Percentiles rank a stretch among this genome's conserved stretches.
These are phyloP conservation scores for Pichia manshurica DNA, from an alignment of 805 yeast genomes.

Conservation along the genomic window DNA sequence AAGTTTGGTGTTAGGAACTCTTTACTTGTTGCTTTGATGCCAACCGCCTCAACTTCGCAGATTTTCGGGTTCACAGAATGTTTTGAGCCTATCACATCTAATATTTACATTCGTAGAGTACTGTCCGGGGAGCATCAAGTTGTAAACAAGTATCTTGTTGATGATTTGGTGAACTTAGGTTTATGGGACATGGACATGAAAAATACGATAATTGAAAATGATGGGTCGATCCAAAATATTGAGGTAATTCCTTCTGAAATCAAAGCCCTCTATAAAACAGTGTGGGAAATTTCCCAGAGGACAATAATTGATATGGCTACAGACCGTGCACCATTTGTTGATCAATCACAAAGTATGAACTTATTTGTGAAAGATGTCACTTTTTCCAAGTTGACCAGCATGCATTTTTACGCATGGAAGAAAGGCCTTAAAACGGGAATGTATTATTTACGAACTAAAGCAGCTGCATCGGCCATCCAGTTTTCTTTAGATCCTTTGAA, in stretches of 20 bases:
- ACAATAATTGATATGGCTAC: constrained; percentile 82
- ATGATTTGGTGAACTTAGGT: constrained; percentile 76
- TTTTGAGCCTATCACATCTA: constrained; percentile 93
- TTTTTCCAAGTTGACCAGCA: constrained; percentile 91
- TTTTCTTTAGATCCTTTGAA: constrained; percentile 58
- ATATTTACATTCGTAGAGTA: constrained; percentile 85
- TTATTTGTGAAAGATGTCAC: constrained; percentile 86
- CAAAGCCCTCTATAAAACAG: constrained; percentile 82
- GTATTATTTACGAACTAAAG: constrained; percentile 96
- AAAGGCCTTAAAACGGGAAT: constrained; percentile 98
- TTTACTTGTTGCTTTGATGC: constrained; percentile 59
- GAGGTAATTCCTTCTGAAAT: constrained; percentile 68
- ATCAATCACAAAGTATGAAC: constrained; percentile 91
- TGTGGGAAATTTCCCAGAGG: constrained; percentile 93
- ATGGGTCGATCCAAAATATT: constrained; percentile 82
- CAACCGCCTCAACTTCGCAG: constrained; percentile 62
- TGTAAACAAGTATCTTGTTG: constrained; percentile 78
- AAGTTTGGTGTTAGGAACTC: constrained; percentile 53
- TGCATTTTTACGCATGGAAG: constrained; percentile 99
- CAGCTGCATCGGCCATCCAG: constrained; percentile 95
- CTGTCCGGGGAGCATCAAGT: constrained; percentile 91
- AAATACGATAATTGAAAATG: constrained; percentile 63
- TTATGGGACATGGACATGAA: constrained; percentile 80
- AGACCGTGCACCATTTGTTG: constrained; percentile 67
- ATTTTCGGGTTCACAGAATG: constrained; percentile 64